Conservation (phyloP, 2,329 filamentous ascomycete species). For the Apiospora hydei region DNA sequence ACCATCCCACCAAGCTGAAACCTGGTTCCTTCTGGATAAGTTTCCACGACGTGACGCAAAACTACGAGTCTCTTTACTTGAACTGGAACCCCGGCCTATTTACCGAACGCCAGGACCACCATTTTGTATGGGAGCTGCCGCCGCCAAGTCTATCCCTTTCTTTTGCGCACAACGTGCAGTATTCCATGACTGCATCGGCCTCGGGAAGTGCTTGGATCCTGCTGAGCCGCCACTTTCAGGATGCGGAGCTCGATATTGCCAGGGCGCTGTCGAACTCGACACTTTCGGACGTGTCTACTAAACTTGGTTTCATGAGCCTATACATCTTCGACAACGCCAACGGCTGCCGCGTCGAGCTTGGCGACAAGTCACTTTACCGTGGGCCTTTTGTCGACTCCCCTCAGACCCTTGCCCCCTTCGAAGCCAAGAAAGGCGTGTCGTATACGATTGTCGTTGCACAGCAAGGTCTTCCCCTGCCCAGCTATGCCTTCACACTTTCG, state of each 20-base stretch:
- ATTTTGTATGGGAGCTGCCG: slow-evolving; percentile 81
- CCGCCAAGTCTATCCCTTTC: slow-evolving; percentile 57
- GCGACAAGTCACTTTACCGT: slow-evolving; percentile 73
- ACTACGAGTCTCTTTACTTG: slow-evolving; percentile 95
- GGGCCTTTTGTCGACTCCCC: slow-evolving; percentile 94
- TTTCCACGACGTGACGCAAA: slow-evolving; percentile 84
- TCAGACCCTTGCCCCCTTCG: slow-evolving; percentile 83
- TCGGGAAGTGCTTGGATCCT: slow-evolving; percentile 81
- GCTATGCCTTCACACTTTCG: slow-evolving; percentile 87
- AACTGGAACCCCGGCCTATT: slow-evolving; percentile 97
- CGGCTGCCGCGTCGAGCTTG: slow-evolving; percentile 77
- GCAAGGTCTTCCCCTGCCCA: slow-evolving; percentile 74
- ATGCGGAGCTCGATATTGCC: slow-evolving; percentile 66
- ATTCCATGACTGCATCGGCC: slow-evolving; percentile 66
- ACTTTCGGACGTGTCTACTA: slow-evolving; percentile 55
- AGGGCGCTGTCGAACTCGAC: slow-evolving; percentile 47
- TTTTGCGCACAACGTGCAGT: slow-evolving; percentile 73
- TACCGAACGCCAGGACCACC: slow-evolving; percentile 80
- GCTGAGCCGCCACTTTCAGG: slow-evolving; percentile 84
- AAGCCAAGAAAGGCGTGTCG: slow-evolving; percentile 52
- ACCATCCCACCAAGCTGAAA: slow-evolving; percentile 43
- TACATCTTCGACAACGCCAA: slow-evolving; percentile 74
- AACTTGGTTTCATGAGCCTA: slow-evolving; percentile 85
- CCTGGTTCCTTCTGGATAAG: slow-evolving; percentile 95
- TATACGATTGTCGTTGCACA: slow-evolving; percentile 77